A percentile compares a stretch with the other conserved stretches of the same genome.
These are phyloP conservation scores for Pseudocercospora fuligena DNA, from an alignment of 2,329 filamentous ascomycete species.

Conservation along the genomic window DNA sequence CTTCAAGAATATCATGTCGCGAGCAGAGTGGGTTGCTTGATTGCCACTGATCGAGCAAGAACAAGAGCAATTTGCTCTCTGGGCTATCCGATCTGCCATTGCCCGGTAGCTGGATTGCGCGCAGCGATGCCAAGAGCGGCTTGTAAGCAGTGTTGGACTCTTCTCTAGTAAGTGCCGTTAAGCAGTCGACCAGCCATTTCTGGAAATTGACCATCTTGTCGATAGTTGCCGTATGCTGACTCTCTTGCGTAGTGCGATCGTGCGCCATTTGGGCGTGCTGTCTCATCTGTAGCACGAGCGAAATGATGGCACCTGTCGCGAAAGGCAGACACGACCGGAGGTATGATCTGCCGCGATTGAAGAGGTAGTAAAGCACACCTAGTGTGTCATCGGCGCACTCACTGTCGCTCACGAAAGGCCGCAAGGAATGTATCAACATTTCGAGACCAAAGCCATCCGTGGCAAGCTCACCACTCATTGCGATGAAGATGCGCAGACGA, in stretches of 20 bases:
- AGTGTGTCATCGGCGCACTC: conserved; percentile 91
- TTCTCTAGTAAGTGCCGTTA: conserved; percentile 51
- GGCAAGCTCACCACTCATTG: conserved; percentile 74
- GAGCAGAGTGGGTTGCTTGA: conserved; percentile 69
- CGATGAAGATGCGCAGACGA: conserved; percentile 81
- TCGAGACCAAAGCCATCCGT: conserved; percentile 81
- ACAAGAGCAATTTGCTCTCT: conserved; percentile 81
- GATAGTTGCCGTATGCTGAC: conserved; percentile 77
- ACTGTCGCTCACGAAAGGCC: conserved; percentile 77
- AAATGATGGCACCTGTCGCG: conserved; percentile 77
- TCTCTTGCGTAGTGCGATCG: conserved; percentile 82
- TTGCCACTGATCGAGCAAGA: conserved; percentile 75
- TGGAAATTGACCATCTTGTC: conserved; percentile 77
- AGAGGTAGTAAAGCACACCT: conserved; percentile 82
- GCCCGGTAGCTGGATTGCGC: conserved; percentile 66
- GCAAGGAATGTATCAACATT: conserved; percentile 82
- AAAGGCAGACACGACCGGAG: conserved; percentile 71
- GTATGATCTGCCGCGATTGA: conserved; percentile 69
- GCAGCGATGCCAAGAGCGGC: conserved; percentile 28
- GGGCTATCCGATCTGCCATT: conserved; percentile 71
- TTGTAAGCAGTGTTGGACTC: conserved; percentile 1
- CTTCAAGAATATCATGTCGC: conserved; percentile 69
- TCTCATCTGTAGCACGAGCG: conserved; percentile 77
- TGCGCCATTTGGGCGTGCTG: conserved; percentile 43
- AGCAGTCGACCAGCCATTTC: conserved; percentile 73